Evolutionary conservation across 1,284 basidiomycete species (phyloP), one percentile per base, ranked within the genome.

Genomic region (Ceratobasidium sp.): DNA sequence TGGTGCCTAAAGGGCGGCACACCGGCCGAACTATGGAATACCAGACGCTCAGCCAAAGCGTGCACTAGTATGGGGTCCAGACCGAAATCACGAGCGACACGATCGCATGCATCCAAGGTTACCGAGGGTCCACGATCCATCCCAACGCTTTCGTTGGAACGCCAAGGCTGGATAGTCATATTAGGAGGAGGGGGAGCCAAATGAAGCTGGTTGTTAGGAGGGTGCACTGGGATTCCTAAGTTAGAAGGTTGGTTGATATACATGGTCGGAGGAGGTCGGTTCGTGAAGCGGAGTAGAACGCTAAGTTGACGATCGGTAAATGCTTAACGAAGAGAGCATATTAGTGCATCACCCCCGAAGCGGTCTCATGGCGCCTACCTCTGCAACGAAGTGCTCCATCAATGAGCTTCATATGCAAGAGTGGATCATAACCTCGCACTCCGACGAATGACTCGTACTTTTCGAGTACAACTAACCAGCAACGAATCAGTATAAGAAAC

Each of bases 231-330:
- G 9, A 25, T 16, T 2, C 21, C 52, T 25, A 14, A 39, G 30
- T 19, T 39, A 25, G 60, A 39, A 30, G n/a, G 25, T n/a, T 25
- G 41, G 39, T 54, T 56, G 19, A 23, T 21, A 19, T 47, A 19
- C 13, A 56, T 47, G 7, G 27, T 21, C 21, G 60, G 42, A n/a
- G 33, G 27, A 19, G 53, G 44, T 25, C 30, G 53, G 30, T 67
- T 56, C 4, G 64, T 67, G 30, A 67, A 67, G 21, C 53, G 64
- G 46, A 67, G 53, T 21, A 71, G 36, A 8, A 70, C 46, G 7
- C 57, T 56, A n/a, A 62, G 68, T 27, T 71, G 71, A 21, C 42
- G 33, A 21, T 71, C 68, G 21, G 71, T 68, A 33, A 71, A 71
- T 21, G 71, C 71, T 71, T 52, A 42, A n/a, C n/a, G n/a, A n/a